A percentile compares a stretch with the other conserved stretches of the same genome.
Evolutionary conservation across 768 basidiomycete species (phyloP).

Genomic region (Tulasnella sp.): DNA sequence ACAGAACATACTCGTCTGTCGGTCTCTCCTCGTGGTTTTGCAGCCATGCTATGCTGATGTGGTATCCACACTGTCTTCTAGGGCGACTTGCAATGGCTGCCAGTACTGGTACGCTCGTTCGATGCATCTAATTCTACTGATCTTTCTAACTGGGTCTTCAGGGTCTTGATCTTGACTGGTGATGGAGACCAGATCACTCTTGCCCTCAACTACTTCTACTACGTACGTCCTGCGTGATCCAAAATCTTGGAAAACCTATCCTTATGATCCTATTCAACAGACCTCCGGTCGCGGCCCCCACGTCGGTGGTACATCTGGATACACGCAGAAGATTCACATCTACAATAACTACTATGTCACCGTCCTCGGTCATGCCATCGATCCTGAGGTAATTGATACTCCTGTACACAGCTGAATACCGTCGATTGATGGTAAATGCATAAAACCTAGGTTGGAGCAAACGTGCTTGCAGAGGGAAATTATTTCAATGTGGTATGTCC

Average conservation of each 20-base stretch:
- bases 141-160: no score
- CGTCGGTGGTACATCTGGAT: constrained; percentile 13
- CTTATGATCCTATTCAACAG: constrained; percentile 1
- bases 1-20: no score
- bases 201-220: background rate
- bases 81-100: background rate
- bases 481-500: constrained; percentile 1
- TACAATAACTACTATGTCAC: constrained; percentile 9
- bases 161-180: background rate
- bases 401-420: background rate
- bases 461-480: constrained; percentile 6
- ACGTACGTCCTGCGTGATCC: background rate
- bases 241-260: background rate
- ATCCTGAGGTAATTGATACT: background rate
- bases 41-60: background rate
- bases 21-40: no score
- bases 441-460: constrained; percentile 1
- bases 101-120: constrained; percentile 3
- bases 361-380: constrained; percentile 5
- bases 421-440: background rate
- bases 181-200: constrained; percentile 1
- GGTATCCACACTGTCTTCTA: background rate
- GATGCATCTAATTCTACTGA: no score
- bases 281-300: constrained; percentile 10
- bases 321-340: constrained; percentile 8